phyloP scores from a whole-genome alignment of 768 basidiomycete species.

The Harrya chromipes region DNA sequence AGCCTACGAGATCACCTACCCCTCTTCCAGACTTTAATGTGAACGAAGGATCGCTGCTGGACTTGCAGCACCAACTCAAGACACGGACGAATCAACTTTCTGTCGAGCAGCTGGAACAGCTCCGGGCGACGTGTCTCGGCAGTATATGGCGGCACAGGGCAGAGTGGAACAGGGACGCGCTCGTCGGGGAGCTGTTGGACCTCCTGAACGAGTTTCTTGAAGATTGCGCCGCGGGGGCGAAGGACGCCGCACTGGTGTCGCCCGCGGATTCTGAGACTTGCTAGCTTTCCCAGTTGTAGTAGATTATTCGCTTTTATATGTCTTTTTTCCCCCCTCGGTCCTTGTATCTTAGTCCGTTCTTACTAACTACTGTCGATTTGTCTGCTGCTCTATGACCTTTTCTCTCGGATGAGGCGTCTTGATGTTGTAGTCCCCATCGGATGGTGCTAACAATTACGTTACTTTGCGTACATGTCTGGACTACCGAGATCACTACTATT shows the following conservation, averaged over 20 bases:
- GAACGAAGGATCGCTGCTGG: conserved; percentile 44
- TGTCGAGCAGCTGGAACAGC: conserved; percentile 91
- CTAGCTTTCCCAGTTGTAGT: no score
- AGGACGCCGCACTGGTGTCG: neutral
- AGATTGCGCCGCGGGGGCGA: conserved; percentile 45
- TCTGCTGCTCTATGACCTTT: neutral
- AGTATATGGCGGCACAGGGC: conserved; percentile 77
- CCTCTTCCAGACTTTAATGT: conserved; percentile 79
- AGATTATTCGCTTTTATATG: conserved; percentile 26
- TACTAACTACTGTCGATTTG: neutral
- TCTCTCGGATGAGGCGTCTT: no score
- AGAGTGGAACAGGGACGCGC: conserved; percentile 77
- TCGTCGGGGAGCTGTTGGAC: conserved; percentile 57
- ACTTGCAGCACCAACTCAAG: conserved; percentile 49
- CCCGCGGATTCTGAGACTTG: neutral
- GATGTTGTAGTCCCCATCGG: no score
- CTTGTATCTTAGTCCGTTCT: conserved; percentile 19
- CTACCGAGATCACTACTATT: no score
- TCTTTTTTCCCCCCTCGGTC: neutral
- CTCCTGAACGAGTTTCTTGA: conserved; percentile 63
- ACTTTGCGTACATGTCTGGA: no score
- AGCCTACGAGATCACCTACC: conserved; percentile 59
- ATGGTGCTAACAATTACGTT: no score
- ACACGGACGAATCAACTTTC: conserved; percentile 57
- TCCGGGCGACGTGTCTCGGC: conserved; percentile 79